Evolutionary conservation across 768 basidiomycete genomes (phyloP).

Genomic region (Clitopilus passeckerianus): DNA sequence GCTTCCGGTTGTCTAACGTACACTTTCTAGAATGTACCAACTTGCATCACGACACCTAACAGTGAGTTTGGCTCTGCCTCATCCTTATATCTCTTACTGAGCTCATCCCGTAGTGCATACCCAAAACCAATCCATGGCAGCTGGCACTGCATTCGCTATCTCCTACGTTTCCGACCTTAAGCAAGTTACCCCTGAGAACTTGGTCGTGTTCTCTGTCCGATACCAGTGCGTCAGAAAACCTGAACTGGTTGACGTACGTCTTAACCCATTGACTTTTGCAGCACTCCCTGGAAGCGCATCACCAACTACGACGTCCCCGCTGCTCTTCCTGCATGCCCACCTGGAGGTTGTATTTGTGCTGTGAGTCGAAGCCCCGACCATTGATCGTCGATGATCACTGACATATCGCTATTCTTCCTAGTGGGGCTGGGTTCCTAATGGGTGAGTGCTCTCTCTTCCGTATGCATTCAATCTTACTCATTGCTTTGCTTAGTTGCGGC

Average conservation of each 20-base stretch:
- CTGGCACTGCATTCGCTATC: slow-evolving; percentile 54
- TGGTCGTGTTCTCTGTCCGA: slow-evolving; percentile 47
- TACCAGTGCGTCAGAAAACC: slow-evolving; percentile 30
- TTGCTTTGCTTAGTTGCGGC: slow-evolving; percentile 32
- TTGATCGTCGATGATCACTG: not conserved
- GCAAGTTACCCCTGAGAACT: slow-evolving; percentile 40
- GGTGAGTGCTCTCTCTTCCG: slow-evolving; percentile 17
- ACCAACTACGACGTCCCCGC: slow-evolving; percentile 43
- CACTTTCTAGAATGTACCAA: slow-evolving; percentile 24
- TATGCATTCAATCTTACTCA: not conserved
- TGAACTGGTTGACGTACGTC: not conserved
- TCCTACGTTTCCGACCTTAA: slow-evolving; percentile 49
- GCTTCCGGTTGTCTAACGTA: not conserved
- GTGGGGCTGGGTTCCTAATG: slow-evolving; percentile 54
- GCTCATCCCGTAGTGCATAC: slow-evolving; percentile 37
- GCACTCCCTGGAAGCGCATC: slow-evolving; percentile 50
- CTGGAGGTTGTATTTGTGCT: slow-evolving; percentile 47
- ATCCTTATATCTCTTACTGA: not conserved
- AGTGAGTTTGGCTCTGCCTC: slow-evolving; percentile 25
- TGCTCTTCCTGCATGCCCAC: slow-evolving; percentile 43
- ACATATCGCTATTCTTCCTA: slow-evolving; percentile 13
- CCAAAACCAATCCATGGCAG: slow-evolving; percentile 44
- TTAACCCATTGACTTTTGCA: slow-evolving; percentile 8
- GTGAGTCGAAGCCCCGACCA: slow-evolving; percentile 23
- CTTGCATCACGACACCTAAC: slow-evolving; percentile 44